Base-by-base conservation (phyloP, 257 asterid genomes). In the Haberlea rhodopensis region DNA sequence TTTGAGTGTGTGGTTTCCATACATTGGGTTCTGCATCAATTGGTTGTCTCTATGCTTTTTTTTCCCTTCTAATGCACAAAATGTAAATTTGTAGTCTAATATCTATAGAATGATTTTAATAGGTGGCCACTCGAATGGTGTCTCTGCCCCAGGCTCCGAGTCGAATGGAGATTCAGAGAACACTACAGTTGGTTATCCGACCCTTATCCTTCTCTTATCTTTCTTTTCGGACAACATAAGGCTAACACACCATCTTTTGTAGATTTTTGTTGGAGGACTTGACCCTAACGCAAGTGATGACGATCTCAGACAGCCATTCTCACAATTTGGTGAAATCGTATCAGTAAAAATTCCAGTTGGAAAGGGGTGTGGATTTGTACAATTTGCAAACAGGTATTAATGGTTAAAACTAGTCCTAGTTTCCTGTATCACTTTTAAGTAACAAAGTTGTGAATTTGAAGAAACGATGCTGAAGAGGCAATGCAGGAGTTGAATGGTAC, bases 251-350 rank as follows among this genome's bases (percentile, higher is more conserved):
- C 24, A 18, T 52, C 48, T 45, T 60, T 37, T 61, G 16, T 73
- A 81, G 86, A 81, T 78, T 29, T 78, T 81, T 73, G 86, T 81
- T 65, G 87, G 87, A 52, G 84, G 87, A 29, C 82, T 81, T 10
- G 87, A 78, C 55, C 82, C 82, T 15, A 81, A 71, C 65, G 80
- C 76, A 2, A 65, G 76, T 57, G 84, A 78, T 64, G 82, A 81
- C 53, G 87, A 81, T 71, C 78, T 81, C 57, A 81, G 66, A 68
- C 80, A 71, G 55, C 80, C 80, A 51, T 81, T 81, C 64, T 62
- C 67, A 11, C 78, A 81, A 49, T 76, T 69, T 25, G 84, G 86
- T 67, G 84, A 81, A 63, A 76, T 81, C 43, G 71, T 73, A 28
- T 78, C 84, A 5, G 82, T 78, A 53, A 81, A 81, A 67, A 81